Conservation (phyloP, 148 eudicot genomes). For the Dysphania ambrosioides region DNA sequence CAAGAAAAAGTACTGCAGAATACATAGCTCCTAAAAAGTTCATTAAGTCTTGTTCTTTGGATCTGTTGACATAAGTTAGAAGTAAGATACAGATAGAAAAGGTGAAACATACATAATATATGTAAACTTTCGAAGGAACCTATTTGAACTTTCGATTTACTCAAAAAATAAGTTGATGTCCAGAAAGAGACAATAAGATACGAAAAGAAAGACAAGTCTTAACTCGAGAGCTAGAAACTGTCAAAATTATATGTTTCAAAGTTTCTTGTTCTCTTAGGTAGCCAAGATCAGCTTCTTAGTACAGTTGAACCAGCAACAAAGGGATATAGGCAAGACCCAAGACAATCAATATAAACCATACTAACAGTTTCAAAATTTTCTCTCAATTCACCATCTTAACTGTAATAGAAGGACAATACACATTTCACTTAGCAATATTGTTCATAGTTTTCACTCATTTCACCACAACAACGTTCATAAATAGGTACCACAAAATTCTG, state of each 20-base stretch:
- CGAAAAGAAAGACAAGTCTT: not conserved
- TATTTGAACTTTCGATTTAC: too few species aligned
- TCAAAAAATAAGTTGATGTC: not conserved
- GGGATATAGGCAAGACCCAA: too few species aligned
- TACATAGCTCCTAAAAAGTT: slow-evolving; percentile 65
- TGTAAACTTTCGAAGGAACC: not conserved
- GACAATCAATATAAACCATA: not conserved
- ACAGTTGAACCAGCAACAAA: not conserved
- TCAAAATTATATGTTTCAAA: not conserved
- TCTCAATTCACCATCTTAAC: too few species aligned
- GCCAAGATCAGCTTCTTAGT: not conserved
- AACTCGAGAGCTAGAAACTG: not conserved
- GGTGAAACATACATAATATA: not conserved
- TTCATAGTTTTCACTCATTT: not conserved
- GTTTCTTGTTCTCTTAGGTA: not conserved
- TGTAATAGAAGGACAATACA: too few species aligned
- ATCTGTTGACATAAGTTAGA: slow-evolving; percentile 30
- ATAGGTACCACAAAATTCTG: not conserved
- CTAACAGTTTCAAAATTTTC: not conserved
- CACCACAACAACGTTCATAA: not conserved
- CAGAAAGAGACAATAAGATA: not conserved
- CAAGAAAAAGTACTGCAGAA: slow-evolving; percentile 55
- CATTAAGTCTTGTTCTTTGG: slow-evolving; percentile 51
- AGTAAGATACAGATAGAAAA: not conserved
- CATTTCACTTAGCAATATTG: too few species aligned